Conservation (phyloP, 208 protist genomes). For the Leishmania turanica region DNA sequence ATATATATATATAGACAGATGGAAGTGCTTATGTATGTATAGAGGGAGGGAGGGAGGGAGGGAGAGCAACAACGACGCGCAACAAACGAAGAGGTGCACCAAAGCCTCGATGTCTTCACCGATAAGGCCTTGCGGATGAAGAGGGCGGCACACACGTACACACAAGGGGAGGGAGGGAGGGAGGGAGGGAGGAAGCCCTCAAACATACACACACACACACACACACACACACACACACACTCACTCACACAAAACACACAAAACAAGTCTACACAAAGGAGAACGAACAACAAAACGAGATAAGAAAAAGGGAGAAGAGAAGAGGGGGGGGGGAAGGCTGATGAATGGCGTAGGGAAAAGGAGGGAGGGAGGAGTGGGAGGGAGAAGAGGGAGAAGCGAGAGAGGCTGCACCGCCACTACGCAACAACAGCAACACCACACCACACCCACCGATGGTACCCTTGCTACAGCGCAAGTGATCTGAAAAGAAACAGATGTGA, state of each 20-base stretch:
- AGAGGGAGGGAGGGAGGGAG: not conserved
- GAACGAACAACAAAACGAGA: not conserved
- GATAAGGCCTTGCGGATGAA: not conserved
- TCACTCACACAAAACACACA: not conserved
- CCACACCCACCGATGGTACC: not conserved
- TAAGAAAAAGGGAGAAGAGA: not conserved
- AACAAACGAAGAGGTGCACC: not conserved
- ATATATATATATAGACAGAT: not conserved
- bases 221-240: too few species aligned
- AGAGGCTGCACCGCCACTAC: not conserved
- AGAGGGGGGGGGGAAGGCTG: too few species aligned
- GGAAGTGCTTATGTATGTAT: not conserved
- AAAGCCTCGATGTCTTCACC: not conserved
- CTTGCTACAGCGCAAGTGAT: not conserved
- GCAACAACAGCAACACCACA: not conserved
- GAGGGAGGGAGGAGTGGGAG: not conserved
- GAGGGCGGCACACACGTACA: not conserved
- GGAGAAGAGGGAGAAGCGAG: not conserved
- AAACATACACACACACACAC: not conserved
- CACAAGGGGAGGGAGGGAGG: not conserved
- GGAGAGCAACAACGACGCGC: not conserved
- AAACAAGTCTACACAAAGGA: not conserved
- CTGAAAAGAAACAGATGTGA: slow-evolving; percentile 13
- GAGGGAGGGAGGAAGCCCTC: not conserved
- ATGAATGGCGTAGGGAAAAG: not conserved